Evolutionary conservation across 345 rosid species (phyloP).

Genomic region (Theobroma cacao): DNA sequence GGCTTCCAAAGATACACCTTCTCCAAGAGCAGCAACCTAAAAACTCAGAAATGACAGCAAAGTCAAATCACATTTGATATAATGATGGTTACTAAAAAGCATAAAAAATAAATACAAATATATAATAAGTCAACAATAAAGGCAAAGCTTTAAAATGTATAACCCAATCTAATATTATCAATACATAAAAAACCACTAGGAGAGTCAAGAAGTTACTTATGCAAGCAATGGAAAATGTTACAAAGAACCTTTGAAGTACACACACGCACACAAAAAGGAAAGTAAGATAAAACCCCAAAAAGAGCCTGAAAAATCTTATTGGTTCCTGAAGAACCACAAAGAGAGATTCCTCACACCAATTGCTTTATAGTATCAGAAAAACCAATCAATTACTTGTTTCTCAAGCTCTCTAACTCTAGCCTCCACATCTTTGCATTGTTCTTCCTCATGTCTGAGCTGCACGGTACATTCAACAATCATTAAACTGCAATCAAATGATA

Average conservation of each 20-base stretch:
- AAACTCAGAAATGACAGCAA: slow-evolving; percentile 10
- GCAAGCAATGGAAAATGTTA: background rate
- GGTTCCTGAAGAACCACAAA: background rate
- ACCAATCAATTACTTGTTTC: slow-evolving; percentile 67
- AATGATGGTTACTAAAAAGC: background rate
- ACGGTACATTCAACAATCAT: slow-evolving; percentile 21
- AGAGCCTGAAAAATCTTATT: background rate
- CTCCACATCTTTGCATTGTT: slow-evolving; percentile 80
- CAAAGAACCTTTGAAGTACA: background rate
- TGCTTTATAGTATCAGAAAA: background rate
- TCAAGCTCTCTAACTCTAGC: slow-evolving; percentile 95
- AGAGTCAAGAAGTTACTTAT: background rate
- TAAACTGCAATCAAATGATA: slow-evolving; percentile 4
- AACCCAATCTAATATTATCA: background rate
- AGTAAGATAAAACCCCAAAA: background rate
- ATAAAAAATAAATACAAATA: background rate
- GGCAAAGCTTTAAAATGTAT: background rate
- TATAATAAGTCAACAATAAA: background rate
- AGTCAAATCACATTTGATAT: background rate
- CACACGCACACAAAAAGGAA: background rate
- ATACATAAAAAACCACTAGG: background rate
- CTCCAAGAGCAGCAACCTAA: slow-evolving; percentile 92
- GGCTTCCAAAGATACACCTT: slow-evolving; percentile 96
- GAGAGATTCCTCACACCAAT: background rate
- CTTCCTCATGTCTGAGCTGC: slow-evolving; percentile 93